These are phyloP conservation scores for Marchantia paleacea DNA, from an alignment of 225 moss, liverwort and hornwort species.

Conservation along the genomic window DNA sequence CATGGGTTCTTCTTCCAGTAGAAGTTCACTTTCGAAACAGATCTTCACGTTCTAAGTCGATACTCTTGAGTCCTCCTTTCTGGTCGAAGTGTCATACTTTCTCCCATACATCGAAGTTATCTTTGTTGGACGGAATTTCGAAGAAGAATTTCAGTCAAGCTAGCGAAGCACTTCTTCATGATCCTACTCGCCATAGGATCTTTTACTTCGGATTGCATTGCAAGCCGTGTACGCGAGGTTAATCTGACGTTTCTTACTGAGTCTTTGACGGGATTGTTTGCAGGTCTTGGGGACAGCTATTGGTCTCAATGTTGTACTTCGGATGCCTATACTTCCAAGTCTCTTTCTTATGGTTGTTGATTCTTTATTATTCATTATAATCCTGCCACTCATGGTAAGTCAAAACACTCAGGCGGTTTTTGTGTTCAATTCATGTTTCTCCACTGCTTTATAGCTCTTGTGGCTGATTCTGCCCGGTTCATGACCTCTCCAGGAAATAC, in stretches of 20 bases:
- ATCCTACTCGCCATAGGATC: too few relatives aligned
- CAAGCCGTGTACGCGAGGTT: too few relatives aligned
- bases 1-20: too few relatives aligned
- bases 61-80: too few relatives aligned
- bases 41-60: too few relatives aligned
- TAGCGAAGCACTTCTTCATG: too few relatives aligned
- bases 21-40: too few relatives aligned
- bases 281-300: conserved; percentile 83
- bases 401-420: not conserved
- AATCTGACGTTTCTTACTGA: not conserved
- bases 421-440: not conserved
- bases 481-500: conserved; percentile 47
- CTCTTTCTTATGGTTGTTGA: conserved; percentile 64
- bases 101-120: too few relatives aligned
- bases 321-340: conserved; percentile 58
- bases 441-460: not conserved
- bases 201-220: too few relatives aligned
- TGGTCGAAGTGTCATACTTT: too few relatives aligned
- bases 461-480: conserved; percentile 7
- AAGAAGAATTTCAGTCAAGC: too few relatives aligned
- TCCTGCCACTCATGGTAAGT: conserved; percentile 67
- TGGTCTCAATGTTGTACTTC: conserved; percentile 66
- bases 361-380: conserved; percentile 50
- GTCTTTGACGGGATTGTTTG: conserved; percentile 12
- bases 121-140: too few relatives aligned